Conservation (phyloP, 2,329 filamentous ascomycete genomes). For the Tolypocladium capitatum region DNA sequence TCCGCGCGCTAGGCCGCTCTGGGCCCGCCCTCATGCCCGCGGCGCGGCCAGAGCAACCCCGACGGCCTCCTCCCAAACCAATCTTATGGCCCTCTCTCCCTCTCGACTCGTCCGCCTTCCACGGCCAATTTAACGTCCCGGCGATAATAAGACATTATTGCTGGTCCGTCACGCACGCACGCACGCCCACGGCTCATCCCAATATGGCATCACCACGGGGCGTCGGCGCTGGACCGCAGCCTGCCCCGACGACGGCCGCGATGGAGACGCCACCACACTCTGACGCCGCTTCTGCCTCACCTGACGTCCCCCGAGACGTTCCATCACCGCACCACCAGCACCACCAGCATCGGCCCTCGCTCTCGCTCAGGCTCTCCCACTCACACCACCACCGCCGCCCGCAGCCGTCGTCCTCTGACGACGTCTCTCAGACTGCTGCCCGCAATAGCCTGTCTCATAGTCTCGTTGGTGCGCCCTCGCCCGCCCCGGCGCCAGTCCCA, state of each 20-base stretch:
- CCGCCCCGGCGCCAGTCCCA: slow-evolving; percentile 5
- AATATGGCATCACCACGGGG: slow-evolving; percentile 11
- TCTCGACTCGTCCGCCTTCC: slow-evolving; percentile 1
- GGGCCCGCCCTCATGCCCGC: background rate
- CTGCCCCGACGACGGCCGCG: background rate
- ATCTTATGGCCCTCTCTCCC: background rate
- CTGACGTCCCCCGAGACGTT: slow-evolving; percentile 13
- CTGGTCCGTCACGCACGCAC: slow-evolving; percentile 4
- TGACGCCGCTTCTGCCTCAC: slow-evolving; percentile 26
- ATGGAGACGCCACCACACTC: slow-evolving; percentile 10
- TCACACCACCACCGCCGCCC: slow-evolving; percentile 5
- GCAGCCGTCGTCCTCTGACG: background rate
- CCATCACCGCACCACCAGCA: slow-evolving; percentile 2
- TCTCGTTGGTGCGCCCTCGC: background rate
- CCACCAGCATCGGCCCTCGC: slow-evolving; percentile 7
- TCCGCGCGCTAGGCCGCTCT: background rate
- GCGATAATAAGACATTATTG: slow-evolving; percentile 9
- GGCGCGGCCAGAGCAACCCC: background rate
- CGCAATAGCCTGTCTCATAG: background rate
- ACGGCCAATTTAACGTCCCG: slow-evolving; percentile 7
- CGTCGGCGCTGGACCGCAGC: background rate
- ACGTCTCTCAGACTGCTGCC: background rate
- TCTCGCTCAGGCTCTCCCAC: slow-evolving; percentile 11
- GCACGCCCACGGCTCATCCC: slow-evolving; percentile 4
- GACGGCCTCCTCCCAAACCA: background rate